Evolutionary conservation across 2,329 filamentous ascomycete genomes (phyloP).

Genomic region (Pseudofabraea citricarpa): DNA sequence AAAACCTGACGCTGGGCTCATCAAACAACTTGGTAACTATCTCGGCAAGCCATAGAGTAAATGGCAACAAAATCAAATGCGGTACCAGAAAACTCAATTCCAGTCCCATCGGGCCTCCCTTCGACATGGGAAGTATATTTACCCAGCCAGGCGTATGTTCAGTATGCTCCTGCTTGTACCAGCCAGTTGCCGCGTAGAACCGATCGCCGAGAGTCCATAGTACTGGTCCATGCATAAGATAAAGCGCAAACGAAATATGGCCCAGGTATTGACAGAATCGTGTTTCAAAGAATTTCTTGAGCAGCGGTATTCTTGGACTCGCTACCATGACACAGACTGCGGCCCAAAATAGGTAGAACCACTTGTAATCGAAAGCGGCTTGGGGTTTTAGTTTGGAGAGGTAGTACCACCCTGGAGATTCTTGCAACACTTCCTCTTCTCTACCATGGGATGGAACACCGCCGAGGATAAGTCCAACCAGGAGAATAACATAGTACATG

Average conservation of each 20-base stretch:
- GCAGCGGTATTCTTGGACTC: slow-evolving; percentile 51
- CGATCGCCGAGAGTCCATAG: no score
- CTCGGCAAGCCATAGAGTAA: no score
- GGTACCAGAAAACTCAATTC: no score
- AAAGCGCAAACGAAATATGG: slow-evolving; percentile 55
- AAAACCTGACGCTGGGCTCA: no score
- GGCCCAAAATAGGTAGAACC: slow-evolving; percentile 63
- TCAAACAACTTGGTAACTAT: no score
- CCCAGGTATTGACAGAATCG: slow-evolving; percentile 58
- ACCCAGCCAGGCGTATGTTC: no score
- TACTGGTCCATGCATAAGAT: no score
- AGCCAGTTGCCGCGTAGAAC: no score
- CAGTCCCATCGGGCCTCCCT: no score
- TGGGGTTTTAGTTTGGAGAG: slow-evolving; percentile 54
- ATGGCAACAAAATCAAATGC: no score
- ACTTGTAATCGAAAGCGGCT: slow-evolving; percentile 61
- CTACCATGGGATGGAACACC: slow-evolving; percentile 51
- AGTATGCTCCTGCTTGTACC: no score
- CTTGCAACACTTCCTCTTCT: slow-evolving; percentile 43
- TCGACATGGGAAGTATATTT: no score
- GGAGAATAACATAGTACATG: slow-evolving; percentile 47
- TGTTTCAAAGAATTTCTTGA: slow-evolving; percentile 54
- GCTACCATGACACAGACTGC: slow-evolving; percentile 50
- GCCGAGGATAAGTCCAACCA: slow-evolving; percentile 49
- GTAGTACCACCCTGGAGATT: slow-evolving; percentile 43